Percentiles rank a stretch among this genome's conserved stretches.
Evolutionary conservation across 2,329 filamentous ascomycete genomes (phyloP).

Genomic region (Diplodia scrobiculata): DNA sequence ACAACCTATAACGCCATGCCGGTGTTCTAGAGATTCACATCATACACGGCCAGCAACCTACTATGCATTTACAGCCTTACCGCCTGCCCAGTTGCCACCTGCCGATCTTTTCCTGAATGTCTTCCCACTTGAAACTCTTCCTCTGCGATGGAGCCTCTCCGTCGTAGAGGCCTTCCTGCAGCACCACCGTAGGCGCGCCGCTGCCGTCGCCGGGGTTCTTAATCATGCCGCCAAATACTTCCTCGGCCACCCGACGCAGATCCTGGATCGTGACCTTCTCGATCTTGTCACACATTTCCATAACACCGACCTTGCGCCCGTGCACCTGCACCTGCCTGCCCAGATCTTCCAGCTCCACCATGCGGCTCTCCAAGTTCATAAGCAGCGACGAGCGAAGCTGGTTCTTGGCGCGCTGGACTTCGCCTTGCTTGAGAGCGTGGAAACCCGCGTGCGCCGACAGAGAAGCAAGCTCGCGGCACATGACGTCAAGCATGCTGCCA

Average conservation of each 20-base stretch:
- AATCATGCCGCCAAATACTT: slow-evolving; percentile 76
- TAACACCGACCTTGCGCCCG: slow-evolving; percentile 84
- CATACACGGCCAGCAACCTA: background rate
- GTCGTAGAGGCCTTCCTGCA: slow-evolving; percentile 76
- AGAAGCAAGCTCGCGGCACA: slow-evolving; percentile 83
- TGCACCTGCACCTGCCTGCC: slow-evolving; percentile 97
- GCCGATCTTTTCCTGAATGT: slow-evolving; percentile 84
- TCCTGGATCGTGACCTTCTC: slow-evolving; percentile 78
- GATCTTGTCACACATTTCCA: slow-evolving; percentile 89
- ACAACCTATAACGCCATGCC: background rate
- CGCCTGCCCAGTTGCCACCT: slow-evolving; percentile 76
- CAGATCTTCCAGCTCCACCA: slow-evolving; percentile 96
- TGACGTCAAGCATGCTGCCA: slow-evolving; percentile 84
- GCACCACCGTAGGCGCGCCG: slow-evolving; percentile 87
- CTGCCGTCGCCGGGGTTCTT: slow-evolving; percentile 75
- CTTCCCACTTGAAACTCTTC: slow-evolving; percentile 75
- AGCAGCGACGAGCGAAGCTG: slow-evolving; percentile 85
- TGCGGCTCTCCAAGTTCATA: slow-evolving; percentile 96
- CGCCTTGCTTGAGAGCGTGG: slow-evolving; percentile 67
- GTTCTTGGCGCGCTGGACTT: slow-evolving; percentile 94
- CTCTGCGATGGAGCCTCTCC: slow-evolving; percentile 65
- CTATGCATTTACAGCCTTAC: slow-evolving; percentile 38
- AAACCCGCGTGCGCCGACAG: slow-evolving; percentile 77
- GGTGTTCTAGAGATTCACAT: slow-evolving; percentile 7
- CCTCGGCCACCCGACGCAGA: slow-evolving; percentile 74